Evolutionary conservation across 1,284 basidiomycete species (phyloP).

Genomic region (Cryptococcus sp.): DNA sequence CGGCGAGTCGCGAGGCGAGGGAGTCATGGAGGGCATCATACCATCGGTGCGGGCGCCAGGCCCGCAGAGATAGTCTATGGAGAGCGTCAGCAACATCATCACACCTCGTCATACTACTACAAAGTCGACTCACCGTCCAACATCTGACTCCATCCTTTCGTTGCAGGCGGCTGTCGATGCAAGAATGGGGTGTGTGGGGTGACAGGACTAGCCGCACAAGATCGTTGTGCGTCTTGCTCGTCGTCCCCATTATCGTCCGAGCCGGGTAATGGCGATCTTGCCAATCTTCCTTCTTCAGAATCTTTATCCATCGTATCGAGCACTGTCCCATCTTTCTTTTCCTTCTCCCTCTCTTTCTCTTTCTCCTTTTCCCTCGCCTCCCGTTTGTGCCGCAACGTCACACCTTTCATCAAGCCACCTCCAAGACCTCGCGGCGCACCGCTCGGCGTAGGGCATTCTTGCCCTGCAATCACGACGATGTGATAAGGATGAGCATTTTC

Average conservation of each 20-base stretch:
- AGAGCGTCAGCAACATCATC: not conserved
- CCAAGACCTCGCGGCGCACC: conserved; percentile 52
- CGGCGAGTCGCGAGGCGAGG: conserved; percentile 3
- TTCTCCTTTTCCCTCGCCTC: conserved; percentile 35
- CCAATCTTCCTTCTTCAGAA: conserved; percentile 15
- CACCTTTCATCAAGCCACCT: conserved; percentile 51
- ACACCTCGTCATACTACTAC: not conserved
- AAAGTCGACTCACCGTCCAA: conserved; percentile 40
- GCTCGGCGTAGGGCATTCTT: conserved; percentile 53
- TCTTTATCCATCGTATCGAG: conserved; percentile 5
- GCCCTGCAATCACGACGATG: conserved; percentile 57
- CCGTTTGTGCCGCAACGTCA: conserved; percentile 28
- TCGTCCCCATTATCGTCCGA: conserved; percentile 1
- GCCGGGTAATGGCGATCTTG: conserved; percentile 6
- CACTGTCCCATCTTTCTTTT: conserved; percentile 12
- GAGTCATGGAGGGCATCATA: conserved; percentile 5
- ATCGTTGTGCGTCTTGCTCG: not conserved
- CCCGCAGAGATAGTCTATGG: conserved; percentile 46
- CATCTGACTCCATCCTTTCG: conserved; percentile 49
- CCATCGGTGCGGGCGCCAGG: conserved; percentile 5
- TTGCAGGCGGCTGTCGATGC: conserved; percentile 14
- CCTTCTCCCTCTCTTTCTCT: conserved; percentile 28
- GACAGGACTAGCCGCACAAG: conserved; percentile 15
- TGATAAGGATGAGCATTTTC: conserved; percentile 56
- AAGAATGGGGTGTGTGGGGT: conserved; percentile 24